Base-by-base conservation (phyloP, 192 early-diverging fungal species). In the Geosiphon pyriformis region DNA sequence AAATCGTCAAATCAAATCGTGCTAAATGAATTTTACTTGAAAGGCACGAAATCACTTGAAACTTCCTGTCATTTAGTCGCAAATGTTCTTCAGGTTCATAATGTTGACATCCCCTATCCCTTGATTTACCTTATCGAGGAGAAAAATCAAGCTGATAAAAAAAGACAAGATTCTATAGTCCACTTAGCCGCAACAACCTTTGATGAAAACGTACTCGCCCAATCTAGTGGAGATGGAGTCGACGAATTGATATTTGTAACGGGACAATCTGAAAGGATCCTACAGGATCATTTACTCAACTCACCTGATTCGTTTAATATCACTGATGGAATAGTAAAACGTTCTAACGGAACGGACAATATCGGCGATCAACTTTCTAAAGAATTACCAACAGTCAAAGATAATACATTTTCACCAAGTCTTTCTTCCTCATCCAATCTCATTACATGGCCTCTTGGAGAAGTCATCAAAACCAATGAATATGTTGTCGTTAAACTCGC, bases 31-130 rank as follows among this genome's bases (percentile, higher is more conserved):
- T n/a, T n/a, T n/a, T n/a, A n/a, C 27, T 53, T 53, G 22, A 20
- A 26, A 61, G 60, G 46, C 22, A 46, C 60, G 30, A 61, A 48
- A 61, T 48, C 60, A 48, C 2, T 49, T 4, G 60, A 65, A 27
- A 42, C 8, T 25, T 18, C 63, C 18, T 65, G 63, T 65, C 51
- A 54, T 35, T 17, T 52, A 6, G 52, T 54, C 0, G 17, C 32
- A 12, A 8, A 23, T 26, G 47, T 29, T 7, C 54, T 65, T 20
- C 50, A 26, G 2, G 63, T 53, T 15, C 33, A 65, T 34, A 2
- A 51, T 34, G 34, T 12, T 7, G 63, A 65, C 54, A 34, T 65
- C 18, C 20, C 31, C 33, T 65, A 46, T 29, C 50, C 50, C 20
- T 1, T 65, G 17, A 17, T 65, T 15, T 65, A 65, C 37, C 12